Evolutionary conservation across 345 rosid species (phyloP).

Genomic region (Salix brachista): DNA sequence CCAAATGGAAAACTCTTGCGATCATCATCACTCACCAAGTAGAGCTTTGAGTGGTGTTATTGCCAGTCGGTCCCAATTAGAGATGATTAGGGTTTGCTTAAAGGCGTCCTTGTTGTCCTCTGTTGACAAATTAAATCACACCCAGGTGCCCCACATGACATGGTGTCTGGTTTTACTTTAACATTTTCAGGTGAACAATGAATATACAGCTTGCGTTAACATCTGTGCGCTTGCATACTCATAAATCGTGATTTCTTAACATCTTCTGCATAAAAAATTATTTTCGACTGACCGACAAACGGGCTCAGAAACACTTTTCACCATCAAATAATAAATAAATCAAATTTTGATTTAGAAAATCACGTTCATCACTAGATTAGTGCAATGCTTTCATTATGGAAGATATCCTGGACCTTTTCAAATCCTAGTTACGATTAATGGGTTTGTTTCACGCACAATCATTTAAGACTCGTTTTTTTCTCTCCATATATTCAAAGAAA

Average conservation of each 20-base stretch:
- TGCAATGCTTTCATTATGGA: not conserved
- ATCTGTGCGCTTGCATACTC: not conserved
- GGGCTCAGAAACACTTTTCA: too few species aligned
- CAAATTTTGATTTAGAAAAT: not conserved
- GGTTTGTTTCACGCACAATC: too few species aligned
- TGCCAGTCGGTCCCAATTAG: slow-evolving; percentile 21
- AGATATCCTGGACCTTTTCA: too few species aligned
- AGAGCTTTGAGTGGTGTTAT: slow-evolving; percentile 10
- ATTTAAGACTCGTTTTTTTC: too few species aligned
- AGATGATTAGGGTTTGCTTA: slow-evolving; percentile 13
- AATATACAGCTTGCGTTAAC: not conserved
- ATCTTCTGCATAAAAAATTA: too few species aligned
- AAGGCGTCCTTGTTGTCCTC: slow-evolving; percentile 11
- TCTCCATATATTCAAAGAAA: too few species aligned
- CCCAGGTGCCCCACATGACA: slow-evolving; percentile 23
- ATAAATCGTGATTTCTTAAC: not conserved
- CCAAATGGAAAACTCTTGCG: slow-evolving; percentile 20
- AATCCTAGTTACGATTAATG: too few species aligned
- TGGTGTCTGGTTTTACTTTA: slow-evolving; percentile 15
- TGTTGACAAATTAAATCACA: not conserved
- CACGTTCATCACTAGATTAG: not conserved
- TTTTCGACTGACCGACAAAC: too few species aligned
- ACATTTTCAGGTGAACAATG: not conserved
- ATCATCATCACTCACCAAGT: slow-evolving; percentile 12
- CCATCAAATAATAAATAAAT: too few species aligned